Conservation (phyloP, 768 basidiomycete genomes). For the Macrolepiota dolichaula region DNA sequence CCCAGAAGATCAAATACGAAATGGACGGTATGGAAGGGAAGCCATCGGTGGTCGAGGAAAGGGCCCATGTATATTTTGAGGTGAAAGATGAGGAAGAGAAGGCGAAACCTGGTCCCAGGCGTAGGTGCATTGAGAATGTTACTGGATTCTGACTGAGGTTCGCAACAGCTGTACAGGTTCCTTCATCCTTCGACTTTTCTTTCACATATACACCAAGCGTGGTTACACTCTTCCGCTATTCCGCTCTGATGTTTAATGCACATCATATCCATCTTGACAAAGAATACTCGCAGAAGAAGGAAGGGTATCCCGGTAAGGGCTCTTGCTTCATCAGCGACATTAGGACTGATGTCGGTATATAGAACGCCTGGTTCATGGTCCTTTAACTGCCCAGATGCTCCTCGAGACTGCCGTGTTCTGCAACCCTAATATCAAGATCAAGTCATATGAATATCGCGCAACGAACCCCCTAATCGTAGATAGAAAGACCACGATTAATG, state of each 20-base stretch:
- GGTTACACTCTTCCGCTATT: slow-evolving; percentile 81
- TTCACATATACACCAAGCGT: slow-evolving; percentile 65
- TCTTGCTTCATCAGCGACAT: neutral
- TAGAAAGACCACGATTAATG: slow-evolving; percentile 42
- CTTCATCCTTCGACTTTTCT: slow-evolving; percentile 48
- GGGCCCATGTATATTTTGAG: slow-evolving; percentile 62
- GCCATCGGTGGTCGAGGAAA: slow-evolving; percentile 57
- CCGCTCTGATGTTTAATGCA: slow-evolving; percentile 82
- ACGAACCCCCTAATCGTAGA: slow-evolving; percentile 61
- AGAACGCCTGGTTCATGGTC: slow-evolving; percentile 87
- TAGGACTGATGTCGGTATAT: neutral
- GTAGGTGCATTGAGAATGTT: neutral
- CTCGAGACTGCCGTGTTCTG: slow-evolving; percentile 57
- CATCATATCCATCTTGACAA: slow-evolving; percentile 84
- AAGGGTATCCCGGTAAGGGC: slow-evolving; percentile 66
- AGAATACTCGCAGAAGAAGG: slow-evolving; percentile 59
- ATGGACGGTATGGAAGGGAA: slow-evolving; percentile 34
- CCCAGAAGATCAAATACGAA: slow-evolving; percentile 54
- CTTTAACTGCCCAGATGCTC: slow-evolving; percentile 76
- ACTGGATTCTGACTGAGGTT: neutral
- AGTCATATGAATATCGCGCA: slow-evolving; percentile 66
- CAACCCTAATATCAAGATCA: slow-evolving; percentile 43
- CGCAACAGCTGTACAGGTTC: slow-evolving; percentile 46
- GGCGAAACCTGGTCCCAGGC: slow-evolving; percentile 9
- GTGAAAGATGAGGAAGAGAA: slow-evolving; percentile 14